phyloP scores from a whole-genome alignment of 2,329 filamentous ascomycete genomes.

The Blastomyces parvus region DNA sequence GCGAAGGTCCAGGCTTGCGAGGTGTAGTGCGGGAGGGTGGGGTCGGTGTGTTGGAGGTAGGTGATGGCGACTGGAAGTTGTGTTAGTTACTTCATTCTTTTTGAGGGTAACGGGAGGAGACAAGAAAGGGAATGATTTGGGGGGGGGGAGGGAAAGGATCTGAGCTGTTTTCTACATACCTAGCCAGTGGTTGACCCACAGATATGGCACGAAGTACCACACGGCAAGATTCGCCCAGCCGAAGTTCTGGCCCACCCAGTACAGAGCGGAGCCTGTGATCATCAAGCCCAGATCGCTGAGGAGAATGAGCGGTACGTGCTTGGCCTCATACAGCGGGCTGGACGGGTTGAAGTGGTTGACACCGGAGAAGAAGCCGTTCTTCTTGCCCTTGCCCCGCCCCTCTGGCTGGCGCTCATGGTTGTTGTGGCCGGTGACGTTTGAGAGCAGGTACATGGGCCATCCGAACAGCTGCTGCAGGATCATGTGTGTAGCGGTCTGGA shows the following conservation, averaged over 20 bases:
- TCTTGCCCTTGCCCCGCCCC: constrained; percentile 87
- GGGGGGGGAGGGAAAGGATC: not conserved
- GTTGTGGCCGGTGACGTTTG: constrained; percentile 95
- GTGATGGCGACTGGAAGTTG: constrained; percentile 74
- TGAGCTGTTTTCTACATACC: constrained; percentile 50
- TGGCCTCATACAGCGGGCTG: constrained; percentile 84
- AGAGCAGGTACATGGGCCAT: constrained; percentile 84
- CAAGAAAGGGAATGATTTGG: not conserved
- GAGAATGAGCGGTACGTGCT: constrained; percentile 77
- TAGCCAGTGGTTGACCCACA: constrained; percentile 99
- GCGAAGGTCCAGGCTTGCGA: constrained; percentile 82
- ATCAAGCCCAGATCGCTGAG: constrained; percentile 75
- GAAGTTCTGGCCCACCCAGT: constrained; percentile 62
- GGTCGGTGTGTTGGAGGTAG: constrained; percentile 94
- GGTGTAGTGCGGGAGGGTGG: constrained; percentile 84
- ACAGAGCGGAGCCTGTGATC: constrained; percentile 53
- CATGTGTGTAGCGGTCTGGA: constrained; percentile 64
- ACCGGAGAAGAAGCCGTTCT: constrained; percentile 66
- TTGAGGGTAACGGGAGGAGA: not conserved
- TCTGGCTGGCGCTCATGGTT: constrained; percentile 83
- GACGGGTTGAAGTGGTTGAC: constrained; percentile 92
- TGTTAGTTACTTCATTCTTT: not conserved
- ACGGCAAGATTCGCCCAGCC: constrained; percentile 81
- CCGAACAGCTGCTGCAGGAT: constrained; percentile 80
- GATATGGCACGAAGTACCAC: constrained; percentile 91